Evolutionary conservation across 495 filamentous ascomycete genomes (phyloP).

Genomic region (Annulohypoxylon stygium): DNA sequence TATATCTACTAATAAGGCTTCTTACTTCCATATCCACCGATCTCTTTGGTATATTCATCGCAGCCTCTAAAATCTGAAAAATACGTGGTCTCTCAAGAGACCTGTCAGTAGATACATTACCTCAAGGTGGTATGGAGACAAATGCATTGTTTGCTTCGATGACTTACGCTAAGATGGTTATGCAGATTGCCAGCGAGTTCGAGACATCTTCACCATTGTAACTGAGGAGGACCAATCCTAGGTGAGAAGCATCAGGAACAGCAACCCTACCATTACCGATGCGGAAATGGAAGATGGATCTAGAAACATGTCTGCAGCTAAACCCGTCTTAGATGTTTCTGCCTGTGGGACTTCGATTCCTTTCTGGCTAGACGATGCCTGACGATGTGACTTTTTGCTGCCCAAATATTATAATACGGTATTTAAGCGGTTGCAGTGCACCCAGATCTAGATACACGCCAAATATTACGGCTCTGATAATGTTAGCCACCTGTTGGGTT

Average conservation of each 20-base stretch:
- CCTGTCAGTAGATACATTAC: slow-evolving; percentile 42
- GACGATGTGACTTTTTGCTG: slow-evolving; percentile 43
- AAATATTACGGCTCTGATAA: slow-evolving; percentile 31
- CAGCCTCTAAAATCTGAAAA: slow-evolving; percentile 18
- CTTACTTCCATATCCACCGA: slow-evolving; percentile 25
- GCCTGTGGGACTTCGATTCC: slow-evolving; percentile 35
- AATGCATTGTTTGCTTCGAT: slow-evolving; percentile 37
- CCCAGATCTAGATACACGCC: slow-evolving; percentile 33
- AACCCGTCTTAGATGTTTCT: slow-evolving; percentile 39
- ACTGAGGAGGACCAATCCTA: slow-evolving; percentile 35
- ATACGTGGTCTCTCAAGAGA: slow-evolving; percentile 42
- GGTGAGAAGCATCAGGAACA: slow-evolving; percentile 33
- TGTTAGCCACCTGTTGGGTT: slow-evolving; percentile 37
- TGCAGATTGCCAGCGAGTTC: slow-evolving; percentile 31
- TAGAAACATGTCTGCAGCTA: slow-evolving; percentile 41
- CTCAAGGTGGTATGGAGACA: slow-evolving; percentile 34
- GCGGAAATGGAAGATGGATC: slow-evolving; percentile 36
- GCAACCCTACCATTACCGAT: slow-evolving; percentile 37
- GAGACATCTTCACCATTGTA: slow-evolving; percentile 26
- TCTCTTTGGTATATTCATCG: slow-evolving; percentile 24
- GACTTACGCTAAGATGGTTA: slow-evolving; percentile 28
- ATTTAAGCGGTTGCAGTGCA: slow-evolving; percentile 38
- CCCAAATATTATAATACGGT: slow-evolving; percentile 44
- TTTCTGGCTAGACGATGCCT: slow-evolving; percentile 41
- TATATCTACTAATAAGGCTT: slow-evolving; percentile 43